Conservation (phyloP, 306 rosid species). For the Luffa aegyptiaca region DNA sequence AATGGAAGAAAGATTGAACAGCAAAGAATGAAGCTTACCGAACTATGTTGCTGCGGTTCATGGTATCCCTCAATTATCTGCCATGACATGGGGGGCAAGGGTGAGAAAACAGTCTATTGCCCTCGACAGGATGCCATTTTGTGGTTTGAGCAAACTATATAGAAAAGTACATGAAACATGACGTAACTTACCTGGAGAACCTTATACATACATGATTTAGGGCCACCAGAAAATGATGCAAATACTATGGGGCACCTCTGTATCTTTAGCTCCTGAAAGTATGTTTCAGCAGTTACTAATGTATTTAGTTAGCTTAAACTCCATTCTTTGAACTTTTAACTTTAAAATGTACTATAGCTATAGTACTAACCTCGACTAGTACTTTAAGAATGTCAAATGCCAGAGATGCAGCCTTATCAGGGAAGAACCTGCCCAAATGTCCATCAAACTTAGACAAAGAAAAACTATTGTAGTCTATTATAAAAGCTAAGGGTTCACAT, state of each 20-base stretch:
- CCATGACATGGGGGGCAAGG: neutral
- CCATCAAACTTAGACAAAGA: neutral
- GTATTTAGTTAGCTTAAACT: neutral
- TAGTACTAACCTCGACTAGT: conserved; percentile 60
- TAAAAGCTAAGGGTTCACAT: neutral
- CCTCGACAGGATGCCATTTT: neutral
- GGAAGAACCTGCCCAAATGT: conserved; percentile 65
- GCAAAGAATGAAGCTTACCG: conserved; percentile 37
- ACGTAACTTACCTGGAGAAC: conserved; percentile 68
- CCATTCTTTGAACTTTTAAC: neutral
- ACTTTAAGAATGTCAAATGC: conserved; percentile 62
- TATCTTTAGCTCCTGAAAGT: conserved; percentile 51
- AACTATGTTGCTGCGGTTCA: conserved; percentile 36
- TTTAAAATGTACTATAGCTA: neutral
- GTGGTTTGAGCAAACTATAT: neutral
- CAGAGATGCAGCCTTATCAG: conserved; percentile 62
- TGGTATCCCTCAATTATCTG: conserved; percentile 66
- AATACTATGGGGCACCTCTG: conserved; percentile 79
- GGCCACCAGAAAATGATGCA: conserved; percentile 87
- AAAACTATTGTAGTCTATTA: neutral
- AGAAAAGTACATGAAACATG: neutral
- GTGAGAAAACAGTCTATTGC: neutral
- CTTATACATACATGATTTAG: conserved; percentile 76
- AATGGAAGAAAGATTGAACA: conserved; percentile 9
- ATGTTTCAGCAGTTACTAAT: neutral